phyloP scores from a whole-genome alignment of 345 rosid genomes.

The Excoecaria agallocha region DNA sequence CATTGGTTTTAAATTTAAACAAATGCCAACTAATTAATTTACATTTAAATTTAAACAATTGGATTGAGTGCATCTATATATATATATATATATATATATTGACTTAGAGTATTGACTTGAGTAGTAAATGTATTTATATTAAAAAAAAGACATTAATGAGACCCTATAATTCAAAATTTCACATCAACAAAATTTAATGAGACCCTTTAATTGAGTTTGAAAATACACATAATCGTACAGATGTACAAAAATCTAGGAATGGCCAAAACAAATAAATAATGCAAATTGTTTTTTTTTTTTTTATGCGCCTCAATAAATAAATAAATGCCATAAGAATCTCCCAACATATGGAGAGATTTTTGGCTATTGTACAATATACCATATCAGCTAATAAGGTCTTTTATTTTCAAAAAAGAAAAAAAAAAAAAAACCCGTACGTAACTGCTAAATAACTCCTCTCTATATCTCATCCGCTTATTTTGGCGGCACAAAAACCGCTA shows the following conservation, averaged over 20 bases:
- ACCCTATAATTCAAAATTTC: too few species aligned
- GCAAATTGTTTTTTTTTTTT: too few species aligned
- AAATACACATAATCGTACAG: neutral
- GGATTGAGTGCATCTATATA: too few species aligned
- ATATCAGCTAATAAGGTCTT: neutral
- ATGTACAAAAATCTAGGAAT: slow-evolving; percentile 18
- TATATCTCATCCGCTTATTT: slow-evolving; percentile 54
- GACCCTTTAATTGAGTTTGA: neutral
- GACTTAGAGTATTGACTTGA: too few species aligned
- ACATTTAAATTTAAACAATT: too few species aligned
- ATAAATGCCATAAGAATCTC: neutral
- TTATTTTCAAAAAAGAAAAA: neutral
- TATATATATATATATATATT: too few species aligned
- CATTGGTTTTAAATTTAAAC: too few species aligned
- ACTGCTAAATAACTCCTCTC: slow-evolving; percentile 52
- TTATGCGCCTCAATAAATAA: neutral
- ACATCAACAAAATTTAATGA: neutral
- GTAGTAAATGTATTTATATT: neutral
- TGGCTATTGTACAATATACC: neutral
- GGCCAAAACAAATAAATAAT: neutral
- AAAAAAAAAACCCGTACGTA: slow-evolving; percentile 16
- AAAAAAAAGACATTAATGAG: neutral
- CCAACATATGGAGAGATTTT: slow-evolving; percentile 1
- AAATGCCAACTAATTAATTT: too few species aligned
- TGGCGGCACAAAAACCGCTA: slow-evolving; percentile 85